These are phyloP conservation scores for Ganoderma leucocontextum DNA, from an alignment of 1,284 basidiomycete genomes.

Conservation along the genomic window DNA sequence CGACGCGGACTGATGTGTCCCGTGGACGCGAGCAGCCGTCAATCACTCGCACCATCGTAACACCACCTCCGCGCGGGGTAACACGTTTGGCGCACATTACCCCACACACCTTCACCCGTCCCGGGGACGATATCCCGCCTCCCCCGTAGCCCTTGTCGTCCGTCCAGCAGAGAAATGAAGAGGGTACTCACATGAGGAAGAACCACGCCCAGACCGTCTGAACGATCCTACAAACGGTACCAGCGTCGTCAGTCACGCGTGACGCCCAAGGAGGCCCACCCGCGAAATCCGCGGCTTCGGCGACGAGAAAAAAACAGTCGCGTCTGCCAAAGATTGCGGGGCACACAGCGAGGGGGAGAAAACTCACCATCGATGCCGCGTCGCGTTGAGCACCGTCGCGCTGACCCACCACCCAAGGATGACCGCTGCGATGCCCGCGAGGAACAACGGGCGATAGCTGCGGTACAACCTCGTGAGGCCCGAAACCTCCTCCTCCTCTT, in stretches of 20 bases:
- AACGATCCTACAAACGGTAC: constrained; percentile 62
- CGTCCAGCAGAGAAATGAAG: neutral
- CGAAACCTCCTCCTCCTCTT: constrained; percentile 39
- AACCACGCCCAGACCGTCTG: constrained; percentile 85
- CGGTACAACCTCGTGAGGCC: constrained; percentile 33
- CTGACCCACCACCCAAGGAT: constrained; percentile 88
- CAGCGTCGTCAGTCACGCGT: constrained; percentile 25
- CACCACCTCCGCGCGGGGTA: neutral
- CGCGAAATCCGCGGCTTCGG: neutral
- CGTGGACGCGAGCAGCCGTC: neutral
- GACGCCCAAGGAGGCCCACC: constrained; percentile 24
- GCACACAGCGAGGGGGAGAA: constrained; percentile 24
- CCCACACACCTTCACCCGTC: neutral
- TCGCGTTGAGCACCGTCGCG: constrained; percentile 68
- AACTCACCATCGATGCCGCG: constrained; percentile 74
- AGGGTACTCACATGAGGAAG: constrained; percentile 65
- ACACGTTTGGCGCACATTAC: neutral
- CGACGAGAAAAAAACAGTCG: neutral
- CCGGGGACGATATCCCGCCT: neutral
- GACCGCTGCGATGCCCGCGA: constrained; percentile 59
- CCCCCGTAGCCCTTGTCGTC: neutral
- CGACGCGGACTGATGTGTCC: neutral
- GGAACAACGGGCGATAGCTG: constrained; percentile 51
- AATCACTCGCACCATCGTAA: neutral
- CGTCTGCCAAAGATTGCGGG: neutral